A percentile compares a stretch with the other conserved stretches of the same genome.
These are phyloP conservation scores for Penicillium flavigenum DNA, from an alignment of 495 filamentous ascomycete species.

Conservation along the genomic window DNA sequence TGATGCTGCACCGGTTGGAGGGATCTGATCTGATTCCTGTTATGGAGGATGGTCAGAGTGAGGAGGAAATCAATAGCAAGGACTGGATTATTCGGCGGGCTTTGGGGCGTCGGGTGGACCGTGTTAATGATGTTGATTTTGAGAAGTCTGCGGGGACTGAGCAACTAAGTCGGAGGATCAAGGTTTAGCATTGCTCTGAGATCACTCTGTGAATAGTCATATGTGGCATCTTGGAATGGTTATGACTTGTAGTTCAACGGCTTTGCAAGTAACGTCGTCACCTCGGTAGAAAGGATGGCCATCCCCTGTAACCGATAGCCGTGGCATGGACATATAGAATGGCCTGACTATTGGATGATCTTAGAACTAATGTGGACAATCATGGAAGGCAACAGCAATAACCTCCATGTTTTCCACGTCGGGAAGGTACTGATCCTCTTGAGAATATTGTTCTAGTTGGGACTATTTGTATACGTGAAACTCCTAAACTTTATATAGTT, in stretches of 20 bases:
- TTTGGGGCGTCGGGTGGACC: conserved; percentile 36
- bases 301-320: background rate
- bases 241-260: background rate
- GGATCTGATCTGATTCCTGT: conserved; percentile 33
- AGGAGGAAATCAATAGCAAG: conserved; percentile 43
- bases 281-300: background rate
- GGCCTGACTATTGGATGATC: background rate
- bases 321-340: background rate
- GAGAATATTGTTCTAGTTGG: background rate
- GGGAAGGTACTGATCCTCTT: background rate
- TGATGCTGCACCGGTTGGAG: conserved; percentile 48
- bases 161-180: conserved; percentile 39
- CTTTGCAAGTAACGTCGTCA: background rate
- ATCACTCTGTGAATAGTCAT: background rate
- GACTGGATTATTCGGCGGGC: conserved; percentile 52
- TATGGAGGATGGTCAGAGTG: conserved; percentile 37
- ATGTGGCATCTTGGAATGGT: background rate
- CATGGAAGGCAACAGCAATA: background rate
- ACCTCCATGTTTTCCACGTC: background rate
- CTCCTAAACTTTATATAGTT: background rate
- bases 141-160: conserved; percentile 44
- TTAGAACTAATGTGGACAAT: background rate
- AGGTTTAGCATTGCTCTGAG: conserved; percentile 18
- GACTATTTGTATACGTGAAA: background rate
- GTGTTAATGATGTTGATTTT: conserved; percentile 34